Evolutionary conservation across 106 monocot species (phyloP), one percentile per base, ranked within the genome.

Genomic region (Vanilla planifolia): DNA sequence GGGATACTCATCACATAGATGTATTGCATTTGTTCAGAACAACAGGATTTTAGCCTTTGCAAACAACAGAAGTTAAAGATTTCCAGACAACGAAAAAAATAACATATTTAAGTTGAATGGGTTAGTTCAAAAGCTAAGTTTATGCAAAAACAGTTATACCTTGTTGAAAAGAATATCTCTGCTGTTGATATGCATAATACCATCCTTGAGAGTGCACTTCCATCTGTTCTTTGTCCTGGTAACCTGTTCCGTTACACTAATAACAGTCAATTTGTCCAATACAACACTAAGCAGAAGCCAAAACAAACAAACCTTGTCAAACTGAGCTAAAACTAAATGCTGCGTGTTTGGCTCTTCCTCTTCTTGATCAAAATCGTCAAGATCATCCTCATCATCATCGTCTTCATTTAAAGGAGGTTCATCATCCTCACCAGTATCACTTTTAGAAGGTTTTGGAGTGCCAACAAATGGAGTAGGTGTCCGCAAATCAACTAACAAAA

Each of bases 391-490:
- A 7, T 96, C 95, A 9, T 95, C 91, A 35, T 92, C 95, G 53
- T 96, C 90, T 79, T 96, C 95, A 64, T 96, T 96, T 32, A 96
- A 68, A 20, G 95, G 87, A 50, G 95, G 95, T 51, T 96, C 95
- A 44, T 96, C 95, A 55, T 84, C 95, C 45, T 89, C 95, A 2
- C 22, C 16, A 66, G 24, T 80, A 61, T 70, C 82, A 75, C 63
- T 66, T 72, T 73, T 89, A 52, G 73, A 33, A 30, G 73, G 75
- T 58, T 78, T 96, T 65, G 90, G 95, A 43, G 95, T 90, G 51
- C 67, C 68, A 63, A 84, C 76, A 50, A 70, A 62, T 3, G 82
- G 86, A 25, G 88, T 84, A 4, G 76, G 61, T 51, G 80, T 65
- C 58, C 72, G 78, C 28, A 84, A 27, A 71, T 92, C 86, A 67